Conservation (phyloP, 208 protist genomes). For the Wallacemonas sp. region DNA sequence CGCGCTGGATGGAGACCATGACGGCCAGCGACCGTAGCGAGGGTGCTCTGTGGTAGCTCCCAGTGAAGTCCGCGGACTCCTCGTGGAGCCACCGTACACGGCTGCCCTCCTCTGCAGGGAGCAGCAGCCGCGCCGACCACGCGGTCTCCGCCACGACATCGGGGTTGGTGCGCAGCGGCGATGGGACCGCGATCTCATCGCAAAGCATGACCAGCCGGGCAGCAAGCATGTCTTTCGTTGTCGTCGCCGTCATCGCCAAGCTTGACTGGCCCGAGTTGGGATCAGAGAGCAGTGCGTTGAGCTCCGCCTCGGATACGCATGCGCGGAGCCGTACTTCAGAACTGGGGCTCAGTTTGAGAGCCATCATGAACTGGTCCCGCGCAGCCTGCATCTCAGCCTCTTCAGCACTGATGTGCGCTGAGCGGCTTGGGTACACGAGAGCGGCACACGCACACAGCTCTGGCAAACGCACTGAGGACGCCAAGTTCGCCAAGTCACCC, state of each 20-base stretch:
- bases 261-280: constrained; percentile 16
- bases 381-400: constrained; percentile 31
- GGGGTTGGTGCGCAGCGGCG: too few relatives aligned
- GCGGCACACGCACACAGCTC: constrained; percentile 36
- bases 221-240: constrained; percentile 1
- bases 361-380: constrained; percentile 59
- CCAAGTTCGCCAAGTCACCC: background rate
- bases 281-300: background rate
- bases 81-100: constrained; percentile 75
- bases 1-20: constrained; percentile 33
- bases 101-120: constrained; percentile 74
- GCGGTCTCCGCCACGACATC: constrained; percentile 24
- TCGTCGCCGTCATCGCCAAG: constrained; percentile 25
- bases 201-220: constrained; percentile 34
- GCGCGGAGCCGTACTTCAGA: constrained; percentile 33
- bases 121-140: constrained; percentile 50
- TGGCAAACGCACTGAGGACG: constrained; percentile 18
- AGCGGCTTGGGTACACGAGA: constrained; percentile 23
- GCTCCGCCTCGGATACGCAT: constrained; percentile 15
- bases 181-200: too few relatives aligned
- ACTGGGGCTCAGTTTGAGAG: constrained; percentile 50
- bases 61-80: constrained; percentile 41
- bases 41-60: constrained; percentile 57
- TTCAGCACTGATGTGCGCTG: background rate
- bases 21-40: constrained; percentile 77